These are phyloP conservation scores for Phycomyces blakesleeanus DNA, from an alignment of 192 early-diverging fungal genomes.

Conservation along the genomic window DNA sequence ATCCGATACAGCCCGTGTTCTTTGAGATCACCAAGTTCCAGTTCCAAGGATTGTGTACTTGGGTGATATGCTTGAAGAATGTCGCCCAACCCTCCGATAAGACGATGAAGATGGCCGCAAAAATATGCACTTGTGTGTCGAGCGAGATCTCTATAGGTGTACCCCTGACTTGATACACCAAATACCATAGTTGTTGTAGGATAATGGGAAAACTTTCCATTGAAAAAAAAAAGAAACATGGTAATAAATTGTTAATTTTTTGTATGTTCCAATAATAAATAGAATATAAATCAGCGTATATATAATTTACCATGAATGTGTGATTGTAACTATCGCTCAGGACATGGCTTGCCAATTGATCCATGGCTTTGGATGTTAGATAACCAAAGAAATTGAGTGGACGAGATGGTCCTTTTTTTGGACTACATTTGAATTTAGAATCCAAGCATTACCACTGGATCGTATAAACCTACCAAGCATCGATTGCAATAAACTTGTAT, in stretches of 20 bases:
- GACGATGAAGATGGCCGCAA: conserved; percentile 82
- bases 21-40: conserved; percentile 91
- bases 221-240: conserved; percentile 1
- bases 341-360: conserved; percentile 57
- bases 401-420: conserved; percentile 64
- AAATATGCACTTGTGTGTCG: conserved; percentile 69
- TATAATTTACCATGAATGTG: conserved; percentile 57
- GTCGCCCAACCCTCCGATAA: conserved; percentile 41
- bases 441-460: not conserved
- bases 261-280: no score
- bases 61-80: conserved; percentile 63
- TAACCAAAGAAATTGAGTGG: conserved; percentile 93
- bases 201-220: conserved; percentile 62
- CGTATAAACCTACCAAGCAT: conserved; percentile 61
- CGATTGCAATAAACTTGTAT: conserved; percentile 81
- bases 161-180: conserved; percentile 57
- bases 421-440: conserved; percentile 27
- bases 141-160: conserved; percentile 57
- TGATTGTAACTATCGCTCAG: conserved; percentile 44
- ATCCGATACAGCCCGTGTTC: conserved; percentile 82
- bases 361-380: conserved; percentile 70
- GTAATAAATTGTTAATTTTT: no score
- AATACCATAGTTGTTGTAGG: conserved; percentile 76
- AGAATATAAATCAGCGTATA: no score
- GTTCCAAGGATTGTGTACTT: conserved; percentile 61